These are phyloP conservation scores for Ceratocystis papillata DNA, from an alignment of 2,329 filamentous ascomycete genomes.

Conservation along the genomic window DNA sequence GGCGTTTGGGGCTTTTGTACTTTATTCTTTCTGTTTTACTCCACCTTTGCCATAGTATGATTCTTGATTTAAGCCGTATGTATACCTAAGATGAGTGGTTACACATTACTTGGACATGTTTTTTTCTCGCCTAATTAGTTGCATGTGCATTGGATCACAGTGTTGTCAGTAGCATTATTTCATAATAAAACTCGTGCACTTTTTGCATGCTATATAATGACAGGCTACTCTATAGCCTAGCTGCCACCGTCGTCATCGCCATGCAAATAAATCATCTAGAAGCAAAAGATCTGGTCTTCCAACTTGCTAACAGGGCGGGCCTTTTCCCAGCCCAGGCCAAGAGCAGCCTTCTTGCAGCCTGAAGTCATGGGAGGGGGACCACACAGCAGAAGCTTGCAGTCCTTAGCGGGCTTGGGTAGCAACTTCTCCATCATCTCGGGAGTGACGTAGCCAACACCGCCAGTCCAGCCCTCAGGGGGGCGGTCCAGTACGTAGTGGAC, in stretches of 20 bases:
- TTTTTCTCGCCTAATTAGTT: not conserved
- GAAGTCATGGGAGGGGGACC: conserved; percentile 94
- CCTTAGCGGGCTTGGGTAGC: conserved; percentile 69
- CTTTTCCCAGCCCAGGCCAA: conserved; percentile 82
- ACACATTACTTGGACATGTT: not conserved
- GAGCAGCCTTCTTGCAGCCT: conserved; percentile 92
- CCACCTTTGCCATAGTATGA: conserved; percentile 1
- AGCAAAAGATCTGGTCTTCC: conserved; percentile 95
- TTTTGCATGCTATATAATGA: not conserved
- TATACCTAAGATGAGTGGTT: not conserved
- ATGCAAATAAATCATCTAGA: conserved; percentile 36
- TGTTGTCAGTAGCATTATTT: conserved; percentile 19
- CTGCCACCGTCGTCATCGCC: not conserved
- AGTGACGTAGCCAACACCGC: conserved; percentile 90
- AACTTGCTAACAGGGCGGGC: conserved; percentile 93
- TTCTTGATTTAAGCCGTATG: not conserved
- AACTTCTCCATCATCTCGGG: conserved; percentile 83
- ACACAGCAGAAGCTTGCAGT: conserved; percentile 90
- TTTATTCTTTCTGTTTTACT: conserved; percentile 10
- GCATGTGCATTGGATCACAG: not conserved
- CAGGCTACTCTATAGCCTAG: not conserved
- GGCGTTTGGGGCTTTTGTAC: conserved; percentile 14
- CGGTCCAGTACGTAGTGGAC: conserved; percentile 96
- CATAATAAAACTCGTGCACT: conserved; percentile 11
- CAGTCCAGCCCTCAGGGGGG: conserved; percentile 81